Percentiles rank a stretch among this genome's conserved stretches.
Evolutionary conservation across 352 stramenopile genomes (phyloP).

Genomic region (Globisporangium yorkense): DNA sequence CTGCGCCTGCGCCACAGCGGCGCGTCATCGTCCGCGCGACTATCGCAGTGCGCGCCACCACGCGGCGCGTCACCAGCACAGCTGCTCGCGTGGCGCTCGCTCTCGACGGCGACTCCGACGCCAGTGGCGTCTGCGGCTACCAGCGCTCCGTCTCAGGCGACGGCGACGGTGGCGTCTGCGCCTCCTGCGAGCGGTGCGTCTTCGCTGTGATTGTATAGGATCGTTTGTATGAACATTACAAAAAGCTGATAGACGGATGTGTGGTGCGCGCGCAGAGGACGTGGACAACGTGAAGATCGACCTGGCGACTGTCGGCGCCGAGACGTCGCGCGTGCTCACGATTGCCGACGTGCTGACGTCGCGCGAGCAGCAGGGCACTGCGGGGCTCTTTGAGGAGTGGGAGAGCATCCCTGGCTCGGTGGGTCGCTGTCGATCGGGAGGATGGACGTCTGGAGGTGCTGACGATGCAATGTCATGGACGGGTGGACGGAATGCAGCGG

Average conservation of each 20-base stretch:
- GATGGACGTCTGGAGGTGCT: not conserved
- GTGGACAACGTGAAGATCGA: constrained; percentile 36
- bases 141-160: not conserved
- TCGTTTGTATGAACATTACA: not conserved
- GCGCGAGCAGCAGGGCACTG: constrained; percentile 38
- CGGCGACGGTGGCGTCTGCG: too few relatives aligned
- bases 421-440: not conserved
- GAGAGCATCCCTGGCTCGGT: constrained; percentile 66
- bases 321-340: constrained; percentile 61
- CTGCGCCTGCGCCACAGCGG: constrained; percentile 5
- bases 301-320: constrained; percentile 44
- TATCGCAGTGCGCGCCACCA: not conserved
- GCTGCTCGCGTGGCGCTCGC: not conserved
- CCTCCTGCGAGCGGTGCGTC: not conserved
- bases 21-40: not conserved
- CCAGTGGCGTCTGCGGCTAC: not conserved
- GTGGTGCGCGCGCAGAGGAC: constrained; percentile 7
- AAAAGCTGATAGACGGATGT: not conserved
- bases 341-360: constrained; percentile 65
- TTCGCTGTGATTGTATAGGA: not conserved
- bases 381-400: constrained; percentile 58
- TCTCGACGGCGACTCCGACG: not conserved
- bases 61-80: not conserved
- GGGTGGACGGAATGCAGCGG: constrained; percentile 26
- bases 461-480: not conserved